Conservation (phyloP, 345 rosid species). For the Atalantia buxifolia region DNA sequence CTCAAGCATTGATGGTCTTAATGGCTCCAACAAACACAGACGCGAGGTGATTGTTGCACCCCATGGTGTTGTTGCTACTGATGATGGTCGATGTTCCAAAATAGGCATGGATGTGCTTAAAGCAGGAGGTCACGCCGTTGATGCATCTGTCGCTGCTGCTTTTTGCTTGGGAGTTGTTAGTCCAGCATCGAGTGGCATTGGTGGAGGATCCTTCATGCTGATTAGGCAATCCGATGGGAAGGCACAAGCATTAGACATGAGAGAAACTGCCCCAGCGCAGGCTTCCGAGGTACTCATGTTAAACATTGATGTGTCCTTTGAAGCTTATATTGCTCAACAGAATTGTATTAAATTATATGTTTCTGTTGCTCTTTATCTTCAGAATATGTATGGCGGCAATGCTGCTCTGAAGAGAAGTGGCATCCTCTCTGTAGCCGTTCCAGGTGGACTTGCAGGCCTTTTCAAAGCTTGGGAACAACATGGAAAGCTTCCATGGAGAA, state of each 20-base stretch:
- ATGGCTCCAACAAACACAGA: background rate
- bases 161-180: slow-evolving; percentile 64
- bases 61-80: slow-evolving; percentile 50
- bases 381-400: slow-evolving; percentile 60
- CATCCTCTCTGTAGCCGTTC: slow-evolving; percentile 53
- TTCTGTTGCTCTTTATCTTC: slow-evolving; percentile 9
- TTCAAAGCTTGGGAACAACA: slow-evolving; percentile 47
- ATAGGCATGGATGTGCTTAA: slow-evolving; percentile 37
- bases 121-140: slow-evolving; percentile 55
- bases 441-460: slow-evolving; percentile 61
- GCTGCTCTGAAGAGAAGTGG: slow-evolving; percentile 35
- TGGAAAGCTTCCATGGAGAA: slow-evolving; percentile 56
- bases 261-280: slow-evolving; percentile 59
- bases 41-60: slow-evolving; percentile 23
- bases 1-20: background rate
- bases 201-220: slow-evolving; percentile 62
- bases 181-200: slow-evolving; percentile 58
- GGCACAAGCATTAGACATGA: slow-evolving; percentile 42
- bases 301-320: no score
- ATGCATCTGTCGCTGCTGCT: slow-evolving; percentile 53
- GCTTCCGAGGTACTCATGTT: slow-evolving; percentile 45
- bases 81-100: slow-evolving; percentile 50
- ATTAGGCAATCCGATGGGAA: slow-evolving; percentile 32
- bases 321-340: no score
- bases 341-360: background rate